Evolutionary conservation across 495 filamentous ascomycete genomes (phyloP), one percentile per base, ranked within the genome.

Genomic region (Wilcoxina mikolae): DNA sequence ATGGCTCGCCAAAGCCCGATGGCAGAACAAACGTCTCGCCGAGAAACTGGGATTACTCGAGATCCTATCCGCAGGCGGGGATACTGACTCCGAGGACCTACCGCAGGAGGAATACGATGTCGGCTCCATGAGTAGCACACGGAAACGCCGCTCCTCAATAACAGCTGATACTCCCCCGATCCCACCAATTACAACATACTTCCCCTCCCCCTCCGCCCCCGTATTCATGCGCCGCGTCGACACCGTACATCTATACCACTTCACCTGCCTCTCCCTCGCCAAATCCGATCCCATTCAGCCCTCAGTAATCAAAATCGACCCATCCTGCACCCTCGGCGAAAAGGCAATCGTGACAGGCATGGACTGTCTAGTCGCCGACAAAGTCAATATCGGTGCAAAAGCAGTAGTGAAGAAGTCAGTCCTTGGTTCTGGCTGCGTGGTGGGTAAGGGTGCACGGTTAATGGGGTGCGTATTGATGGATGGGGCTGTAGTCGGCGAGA

Each of bases 1-100:
- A 11, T 94, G 83, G 82, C 94, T 88, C 89, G 87, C 87, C 11
- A 96, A 96, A 66, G 76, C 88, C 0, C 79, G 76, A 29, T 99
- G 91, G 91, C 89, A 95, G 68, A 71, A 77, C 22, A 84, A 85
- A 0, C 83, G 86, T 0, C 71, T 95, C 0, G 78, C 74, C 1
- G 75, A 80, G 17, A 95, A 94, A 68, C 74, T 96, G 5, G 76
- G 79, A 2, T 68, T 96, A 26, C 69, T 73, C 38, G 72, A 83
- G 35, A 76, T 91, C 33, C 73, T 94, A 4, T 70, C 70, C 11
- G 73, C 71, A 31, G 71, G 67, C 3, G 68, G 59, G 0, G 48
- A 61, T 25, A 54, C 62, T 22, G 61, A 68, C 39, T 47, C 29
- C 11, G 58, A 71, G 5, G 60, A 75, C 22, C 18, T 22, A 20